Percentiles rank a stretch among this genome's conserved stretches.
phyloP scores from a whole-genome alignment of 1,284 basidiomycete species.

The Fistulinella cinereoalba region DNA sequence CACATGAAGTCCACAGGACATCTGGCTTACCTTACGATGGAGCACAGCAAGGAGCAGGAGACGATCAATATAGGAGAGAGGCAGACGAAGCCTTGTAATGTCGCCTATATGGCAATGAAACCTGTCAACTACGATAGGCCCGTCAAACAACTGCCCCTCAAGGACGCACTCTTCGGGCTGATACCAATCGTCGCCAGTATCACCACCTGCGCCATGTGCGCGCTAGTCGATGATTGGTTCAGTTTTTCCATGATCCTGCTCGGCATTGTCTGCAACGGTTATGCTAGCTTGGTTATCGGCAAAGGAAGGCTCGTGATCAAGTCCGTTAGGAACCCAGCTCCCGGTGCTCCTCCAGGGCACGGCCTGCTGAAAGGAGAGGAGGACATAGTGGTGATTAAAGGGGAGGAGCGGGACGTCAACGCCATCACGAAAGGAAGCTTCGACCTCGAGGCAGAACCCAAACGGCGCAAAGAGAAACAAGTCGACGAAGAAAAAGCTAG shows the following conservation, averaged over 20 bases:
- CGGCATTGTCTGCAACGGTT: neutral
- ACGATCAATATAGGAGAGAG: neutral
- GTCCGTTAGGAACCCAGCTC: neutral
- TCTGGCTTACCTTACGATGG: neutral
- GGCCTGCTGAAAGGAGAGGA: neutral
- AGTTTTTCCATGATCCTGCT: neutral
- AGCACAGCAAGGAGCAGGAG: neutral
- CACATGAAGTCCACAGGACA: neutral
- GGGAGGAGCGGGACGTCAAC: neutral
- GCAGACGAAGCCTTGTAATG: neutral
- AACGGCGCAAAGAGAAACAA: neutral
- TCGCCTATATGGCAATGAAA: neutral
- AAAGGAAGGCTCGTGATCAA: neutral
- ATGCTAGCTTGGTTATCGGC: neutral
- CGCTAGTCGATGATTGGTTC: neutral
- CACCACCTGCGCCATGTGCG: neutral
- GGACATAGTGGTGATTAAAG: neutral
- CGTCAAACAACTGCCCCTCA: neutral
- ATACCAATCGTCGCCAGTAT: neutral
- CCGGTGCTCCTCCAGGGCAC: neutral
- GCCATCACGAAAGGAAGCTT: neutral
- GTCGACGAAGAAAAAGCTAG: neutral
- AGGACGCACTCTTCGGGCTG: neutral
- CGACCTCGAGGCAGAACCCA: neutral
- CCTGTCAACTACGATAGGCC: neutral